Evolutionary conservation across 768 basidiomycete genomes (phyloP).

Genomic region (Mycena filopes): DNA sequence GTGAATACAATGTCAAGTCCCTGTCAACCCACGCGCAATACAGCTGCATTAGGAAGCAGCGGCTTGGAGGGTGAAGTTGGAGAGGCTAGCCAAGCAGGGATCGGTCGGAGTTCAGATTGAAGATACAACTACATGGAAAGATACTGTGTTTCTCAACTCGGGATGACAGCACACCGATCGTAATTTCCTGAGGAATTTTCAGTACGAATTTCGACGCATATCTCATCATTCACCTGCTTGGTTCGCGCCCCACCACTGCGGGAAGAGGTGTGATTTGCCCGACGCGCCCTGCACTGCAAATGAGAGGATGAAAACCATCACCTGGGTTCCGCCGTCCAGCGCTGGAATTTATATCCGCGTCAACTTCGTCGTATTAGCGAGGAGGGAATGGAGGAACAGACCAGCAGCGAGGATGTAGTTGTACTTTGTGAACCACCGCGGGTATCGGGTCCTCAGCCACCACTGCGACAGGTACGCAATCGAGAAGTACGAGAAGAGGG

Average conservation of each 20-base stretch:
- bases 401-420: slow-evolving; percentile 53
- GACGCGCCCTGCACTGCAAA: slow-evolving; percentile 63
- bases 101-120: not conserved
- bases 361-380: not conserved
- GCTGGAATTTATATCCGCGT: slow-evolving; percentile 21
- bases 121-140: not conserved
- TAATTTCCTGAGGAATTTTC: slow-evolving; percentile 44
- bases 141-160: not conserved
- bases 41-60: too few species aligned
- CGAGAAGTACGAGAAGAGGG: slow-evolving; percentile 51
- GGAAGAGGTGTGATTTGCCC: slow-evolving; percentile 60
- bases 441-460: slow-evolving; percentile 55
- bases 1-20: too few species aligned
- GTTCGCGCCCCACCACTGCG: slow-evolving; percentile 69
- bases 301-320: slow-evolving; percentile 66
- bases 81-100: too few species aligned
- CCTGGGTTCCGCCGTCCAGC: slow-evolving; percentile 54
- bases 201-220: not conserved
- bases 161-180: slow-evolving; percentile 45
- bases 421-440: slow-evolving; percentile 59
- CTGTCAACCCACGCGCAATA: too few species aligned
- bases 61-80: too few species aligned
- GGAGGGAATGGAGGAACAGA: not conserved
- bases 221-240: slow-evolving; percentile 52
- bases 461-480: slow-evolving; percentile 60